Percentiles rank a stretch among this genome's conserved stretches.
These are phyloP conservation scores for Lepiota subincarnata DNA, from an alignment of 768 basidiomycete species.

Conservation along the genomic window DNA sequence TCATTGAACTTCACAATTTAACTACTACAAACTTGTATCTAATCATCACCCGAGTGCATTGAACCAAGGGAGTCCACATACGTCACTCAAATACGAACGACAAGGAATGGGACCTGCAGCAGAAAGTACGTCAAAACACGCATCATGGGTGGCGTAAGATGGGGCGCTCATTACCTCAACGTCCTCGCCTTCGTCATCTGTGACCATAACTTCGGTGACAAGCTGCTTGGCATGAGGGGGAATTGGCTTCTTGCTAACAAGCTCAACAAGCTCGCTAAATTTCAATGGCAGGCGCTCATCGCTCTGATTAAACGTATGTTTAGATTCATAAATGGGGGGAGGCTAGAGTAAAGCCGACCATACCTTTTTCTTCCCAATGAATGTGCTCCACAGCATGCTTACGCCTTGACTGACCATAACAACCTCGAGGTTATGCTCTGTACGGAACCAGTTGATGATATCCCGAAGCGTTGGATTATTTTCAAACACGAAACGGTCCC, in stretches of 20 bases:
- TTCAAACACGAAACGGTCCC: constrained; percentile 95
- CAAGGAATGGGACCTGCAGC: constrained; percentile 75
- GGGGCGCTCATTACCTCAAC: constrained; percentile 66
- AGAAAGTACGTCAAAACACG: background rate
- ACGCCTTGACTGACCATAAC: constrained; percentile 97
- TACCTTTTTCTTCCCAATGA: constrained; percentile 91
- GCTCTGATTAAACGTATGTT: constrained; percentile 44
- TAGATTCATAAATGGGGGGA: constrained; percentile 3
- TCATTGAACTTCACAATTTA: background rate
- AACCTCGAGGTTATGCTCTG: constrained; percentile 79
- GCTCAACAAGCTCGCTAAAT: constrained; percentile 88
- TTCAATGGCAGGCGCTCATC: constrained; percentile 86
- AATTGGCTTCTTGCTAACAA: constrained; percentile 92
- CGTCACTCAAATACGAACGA: constrained; percentile 53
- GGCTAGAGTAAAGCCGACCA: constrained; percentile 16
- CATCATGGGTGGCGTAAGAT: background rate
- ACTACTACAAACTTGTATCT: background rate
- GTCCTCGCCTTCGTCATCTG: constrained; percentile 89
- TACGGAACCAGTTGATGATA: constrained; percentile 80
- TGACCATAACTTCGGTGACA: constrained; percentile 91
- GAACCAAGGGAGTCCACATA: background rate
- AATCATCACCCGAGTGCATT: background rate
- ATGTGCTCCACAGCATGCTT: constrained; percentile 97
- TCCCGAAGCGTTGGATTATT: constrained; percentile 86
- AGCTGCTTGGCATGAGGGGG: constrained; percentile 80